phyloP scores from a whole-genome alignment of 2,329 filamentous ascomycete genomes.

The Scortechinia acanthostroma region DNA sequence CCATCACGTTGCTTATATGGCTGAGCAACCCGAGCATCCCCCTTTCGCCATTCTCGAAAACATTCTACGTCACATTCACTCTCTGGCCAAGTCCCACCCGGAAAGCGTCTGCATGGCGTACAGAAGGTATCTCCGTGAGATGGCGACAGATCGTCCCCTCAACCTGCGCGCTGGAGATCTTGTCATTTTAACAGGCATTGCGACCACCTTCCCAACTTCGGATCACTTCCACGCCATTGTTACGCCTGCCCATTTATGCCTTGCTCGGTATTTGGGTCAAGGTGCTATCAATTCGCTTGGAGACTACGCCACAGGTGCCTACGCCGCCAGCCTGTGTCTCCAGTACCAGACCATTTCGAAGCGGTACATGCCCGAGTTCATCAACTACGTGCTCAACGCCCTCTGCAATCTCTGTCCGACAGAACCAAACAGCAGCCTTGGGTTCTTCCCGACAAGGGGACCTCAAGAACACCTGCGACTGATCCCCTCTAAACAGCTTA shows the following conservation, averaged over 20 bases:
- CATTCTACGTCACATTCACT: constrained; percentile 84
- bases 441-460: constrained; percentile 54
- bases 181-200: constrained; percentile 74
- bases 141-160: constrained; percentile 37
- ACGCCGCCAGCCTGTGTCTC: constrained; percentile 70
- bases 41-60: constrained; percentile 69
- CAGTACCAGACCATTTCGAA: constrained; percentile 80
- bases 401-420: constrained; percentile 59
- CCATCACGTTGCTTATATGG: constrained; percentile 38
- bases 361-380: constrained; percentile 80
- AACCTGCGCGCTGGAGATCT: constrained; percentile 64
- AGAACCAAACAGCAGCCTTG: constrained; percentile 34
- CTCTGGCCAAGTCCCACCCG: constrained; percentile 78
- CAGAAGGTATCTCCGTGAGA: constrained; percentile 61
- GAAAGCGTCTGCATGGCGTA: constrained; percentile 73
- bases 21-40: constrained; percentile 10
- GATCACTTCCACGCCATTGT: constrained; percentile 96
- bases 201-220: constrained; percentile 83
- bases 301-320: constrained; percentile 70
- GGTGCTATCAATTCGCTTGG: constrained; percentile 57
- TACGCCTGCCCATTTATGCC: constrained; percentile 81
- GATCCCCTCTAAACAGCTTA: constrained; percentile 24
- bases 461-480: constrained; percentile 42
- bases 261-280: constrained; percentile 76
- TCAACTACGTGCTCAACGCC: constrained; percentile 74